Conservation (phyloP, 2,329 filamentous ascomycete species). For the Fusarium begoniae region DNA sequence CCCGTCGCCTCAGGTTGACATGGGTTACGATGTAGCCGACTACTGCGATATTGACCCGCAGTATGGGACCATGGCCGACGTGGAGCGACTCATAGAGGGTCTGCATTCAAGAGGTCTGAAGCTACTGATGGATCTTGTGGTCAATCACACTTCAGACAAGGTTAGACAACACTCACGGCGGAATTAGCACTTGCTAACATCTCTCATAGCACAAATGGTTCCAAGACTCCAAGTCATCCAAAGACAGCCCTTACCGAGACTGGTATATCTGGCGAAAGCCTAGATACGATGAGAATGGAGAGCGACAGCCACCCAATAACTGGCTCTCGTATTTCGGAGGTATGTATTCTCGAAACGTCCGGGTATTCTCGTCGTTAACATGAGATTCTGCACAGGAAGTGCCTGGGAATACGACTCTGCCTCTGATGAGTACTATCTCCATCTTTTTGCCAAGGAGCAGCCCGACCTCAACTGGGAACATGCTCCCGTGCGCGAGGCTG, state of each 20-base stretch:
- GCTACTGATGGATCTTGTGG: conserved; percentile 77
- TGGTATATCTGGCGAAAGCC: conserved; percentile 68
- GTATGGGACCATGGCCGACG: conserved; percentile 74
- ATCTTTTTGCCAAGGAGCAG: conserved; percentile 74
- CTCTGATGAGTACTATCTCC: conserved; percentile 75
- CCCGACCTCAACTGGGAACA: conserved; percentile 85
- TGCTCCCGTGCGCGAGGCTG: conserved; percentile 68
- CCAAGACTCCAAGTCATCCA: conserved; percentile 66
- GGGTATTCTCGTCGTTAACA: conserved; percentile 57
- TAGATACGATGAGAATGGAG: conserved; percentile 60
- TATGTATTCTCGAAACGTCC: conserved; percentile 23
- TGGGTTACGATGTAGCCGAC: conserved; percentile 77
- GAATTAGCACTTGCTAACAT: neutral
- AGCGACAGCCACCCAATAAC: conserved; percentile 73
- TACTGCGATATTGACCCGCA: conserved; percentile 71
- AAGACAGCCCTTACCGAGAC: conserved; percentile 66
- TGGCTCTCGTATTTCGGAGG: conserved; percentile 68
- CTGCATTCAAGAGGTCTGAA: conserved; percentile 71
- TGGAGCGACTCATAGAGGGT: conserved; percentile 67
- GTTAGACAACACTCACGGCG: neutral
- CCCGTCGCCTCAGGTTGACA: conserved; percentile 70
- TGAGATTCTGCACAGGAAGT: conserved; percentile 46
- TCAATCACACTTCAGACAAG: conserved; percentile 75
- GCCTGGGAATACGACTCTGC: conserved; percentile 39
- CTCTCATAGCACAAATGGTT: conserved; percentile 57